Evolutionary conservation across 2,329 filamentous ascomycete species (phyloP), one percentile per base, ranked within the genome.

Genomic region (Dactylellina cionopaga): DNA sequence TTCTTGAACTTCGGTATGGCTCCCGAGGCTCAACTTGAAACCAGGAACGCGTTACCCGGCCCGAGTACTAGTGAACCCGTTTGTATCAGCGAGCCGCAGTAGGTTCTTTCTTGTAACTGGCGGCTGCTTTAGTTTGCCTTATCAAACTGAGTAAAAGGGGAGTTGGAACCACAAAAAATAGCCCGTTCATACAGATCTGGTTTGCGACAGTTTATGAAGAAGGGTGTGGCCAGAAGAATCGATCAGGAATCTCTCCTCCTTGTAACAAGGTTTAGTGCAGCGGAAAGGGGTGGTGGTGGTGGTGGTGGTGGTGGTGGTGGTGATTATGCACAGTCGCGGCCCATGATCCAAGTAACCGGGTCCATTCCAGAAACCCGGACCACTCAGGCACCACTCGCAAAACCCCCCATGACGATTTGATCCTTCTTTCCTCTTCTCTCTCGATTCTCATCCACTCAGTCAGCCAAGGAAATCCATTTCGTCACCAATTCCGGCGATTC

Each of bases 331-430:
- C 15, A 68, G 15, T 47, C 47, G 35, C 65, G 66, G 66, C 68
- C 68, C 68, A 72, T 59, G 68, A 72, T 64, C 68, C 68, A 72
- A 72, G 68, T 51, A 65, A 58, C 60, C 68, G 68, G 68, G 68
- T 64, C 58, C 59, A 59, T 72, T 72, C 68, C 68, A 72, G 68
- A 51, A 71, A 59, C 66, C 66, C 58, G 66, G 66, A 64, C 66
- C 66, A 71, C 54, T 64, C 41, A 65, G 51, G 51, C 49, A 65
- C 39, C 60, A n/a, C n/a, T n/a, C n/a, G 39, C 31, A 47, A 54
- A 29, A 37, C 47, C 29, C 22, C 31, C 25, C 56, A 54, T 54
- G 49, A 54, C 49, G 31, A 54, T 17, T 22, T n/a, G n/a, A n/a
- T n/a, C 46, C 46, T n/a, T n/a, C n/a, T n/a, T n/a, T n/a, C n/a